Base-by-base conservation (phyloP, 169 alveolate genomes). In the Plasmodium billcollinsi region DNA sequence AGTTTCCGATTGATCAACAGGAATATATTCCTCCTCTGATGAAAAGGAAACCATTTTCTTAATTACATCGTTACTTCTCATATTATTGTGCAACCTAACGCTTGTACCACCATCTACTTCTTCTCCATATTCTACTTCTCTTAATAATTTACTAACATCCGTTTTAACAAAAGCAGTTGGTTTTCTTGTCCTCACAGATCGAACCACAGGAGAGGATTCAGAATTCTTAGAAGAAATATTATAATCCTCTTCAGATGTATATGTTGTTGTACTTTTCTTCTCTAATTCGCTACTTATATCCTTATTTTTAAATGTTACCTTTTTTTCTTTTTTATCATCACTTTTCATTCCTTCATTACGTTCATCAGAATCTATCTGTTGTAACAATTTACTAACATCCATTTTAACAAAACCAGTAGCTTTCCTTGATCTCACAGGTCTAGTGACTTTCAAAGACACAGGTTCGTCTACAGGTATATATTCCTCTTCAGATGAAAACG, bases 351-450 rank as follows among this genome's bases (percentile, higher is more conserved):
- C 83, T 7, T 80, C 80, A 67, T 15, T 58, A 26, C 59, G 74
- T 20, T 74, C 74, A 62, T 62, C 65, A 5, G 47, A 39, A 5
- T 20, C 85, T 52, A 80, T 80, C 49, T 80, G 49, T 62, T 80
- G 58, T 24, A 80, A 58, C 3, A 80, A 21, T 47, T 80, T 80
- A 21, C 39, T 18, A 8, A 76, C 52, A 50, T 76, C 78, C 69
- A 67, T 67, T 76, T 76, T 76, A 54, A 76, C 89, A 39, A 76
- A 76, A 15, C 89, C 89, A 14, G 89, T 76, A 11, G 89, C 71
- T n/a, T 76, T 76, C 14, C 89, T 74, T 1, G 89, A 50, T 47
- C 89, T 76, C 3, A 49, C 52, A 2, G 89, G 89, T 1, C 89
- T 65, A 4, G 71, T 20, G 2, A 15, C 45, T 39, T 80, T 80